These are phyloP conservation scores for Colletotrichum sp. DNA, from an alignment of 2,329 filamentous ascomycete species.

Conservation along the genomic window DNA sequence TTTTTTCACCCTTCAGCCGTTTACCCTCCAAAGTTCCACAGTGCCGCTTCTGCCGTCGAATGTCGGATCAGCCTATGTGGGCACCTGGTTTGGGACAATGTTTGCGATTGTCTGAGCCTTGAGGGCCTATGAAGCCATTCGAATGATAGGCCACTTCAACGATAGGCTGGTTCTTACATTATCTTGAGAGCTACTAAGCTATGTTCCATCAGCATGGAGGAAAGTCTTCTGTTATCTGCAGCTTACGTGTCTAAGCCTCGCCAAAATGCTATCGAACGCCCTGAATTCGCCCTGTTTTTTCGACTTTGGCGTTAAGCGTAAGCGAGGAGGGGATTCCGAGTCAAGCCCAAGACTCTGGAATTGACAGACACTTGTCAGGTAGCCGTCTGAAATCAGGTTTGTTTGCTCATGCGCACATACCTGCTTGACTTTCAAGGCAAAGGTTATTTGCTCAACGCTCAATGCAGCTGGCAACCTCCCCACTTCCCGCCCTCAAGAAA, in stretches of 20 bases:
- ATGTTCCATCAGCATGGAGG: background rate
- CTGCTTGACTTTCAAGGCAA: background rate
- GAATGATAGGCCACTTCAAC: background rate
- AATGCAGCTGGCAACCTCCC: background rate
- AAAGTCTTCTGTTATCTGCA: background rate
- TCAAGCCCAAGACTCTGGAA: background rate
- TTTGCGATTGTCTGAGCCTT: background rate
- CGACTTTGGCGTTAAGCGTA: background rate
- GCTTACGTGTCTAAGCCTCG: background rate
- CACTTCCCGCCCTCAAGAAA: background rate
- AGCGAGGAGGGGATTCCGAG: background rate
- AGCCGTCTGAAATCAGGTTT: background rate
- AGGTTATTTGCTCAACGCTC: background rate
- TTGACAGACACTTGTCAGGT: slow-evolving; percentile 3
- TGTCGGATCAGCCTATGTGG: background rate
- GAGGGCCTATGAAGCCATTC: background rate
- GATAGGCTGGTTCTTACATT: background rate
- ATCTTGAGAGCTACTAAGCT: background rate
- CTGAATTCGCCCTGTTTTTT: background rate
- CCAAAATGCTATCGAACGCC: background rate
- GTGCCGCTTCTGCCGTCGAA: background rate
- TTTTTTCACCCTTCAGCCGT: background rate
- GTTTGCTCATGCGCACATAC: background rate
- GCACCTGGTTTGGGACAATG: background rate
- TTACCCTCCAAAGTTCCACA: background rate